Evolutionary conservation across 352 stramenopile genomes (phyloP), one percentile per base, ranked within the genome.

Genomic region (Phytophthora chlamydospora): DNA sequence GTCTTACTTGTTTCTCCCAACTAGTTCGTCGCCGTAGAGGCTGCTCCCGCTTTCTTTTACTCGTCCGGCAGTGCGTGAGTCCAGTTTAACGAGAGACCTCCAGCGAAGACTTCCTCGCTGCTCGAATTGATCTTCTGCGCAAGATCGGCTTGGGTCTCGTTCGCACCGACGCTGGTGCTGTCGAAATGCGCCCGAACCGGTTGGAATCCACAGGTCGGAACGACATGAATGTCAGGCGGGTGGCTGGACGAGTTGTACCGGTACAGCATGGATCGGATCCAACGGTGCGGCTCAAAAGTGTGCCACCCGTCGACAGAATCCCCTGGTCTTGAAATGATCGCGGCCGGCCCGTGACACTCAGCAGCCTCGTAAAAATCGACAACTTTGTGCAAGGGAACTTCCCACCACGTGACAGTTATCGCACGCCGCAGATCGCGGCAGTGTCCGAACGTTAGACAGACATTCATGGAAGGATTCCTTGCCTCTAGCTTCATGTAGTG

Each of bases 331-430:
- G 52, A 44, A 14, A 45, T 31, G 40, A 52, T 38, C 3, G 40
- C 51, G 32, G n/a, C 36, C 13, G 51, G 39, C 21, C 43, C 43
- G 9, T 17, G 54, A 27, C 43, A 62, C 12, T 62, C 54, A 6
- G n/a, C 11, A 4, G 42, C 55, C 35, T 62, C 54, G 9, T 62
- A 62, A 35, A 55, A 62, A 6, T 42, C 54, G 10, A 43, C 54
- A 6, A 54, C 36, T 48, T 62, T 54, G 34, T 62, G 27, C 24
- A 62, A 21, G 12, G 54, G 43, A 3, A 59, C 17, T 2, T 55
- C 17, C 45, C 10, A 40, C 49, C 49, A 58, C 39, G 39, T 32
- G 13, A 49, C 32, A 38, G 32, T 40, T 4, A 13, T 52, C 13
- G 45, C 11, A 17, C 14, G 45, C 8, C 10, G 17, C 50, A 58